Percentiles rank a stretch among this genome's conserved stretches.
Evolutionary conservation across 2,329 filamentous ascomycete genomes (phyloP).

Genomic region (Fusarium sp.): DNA sequence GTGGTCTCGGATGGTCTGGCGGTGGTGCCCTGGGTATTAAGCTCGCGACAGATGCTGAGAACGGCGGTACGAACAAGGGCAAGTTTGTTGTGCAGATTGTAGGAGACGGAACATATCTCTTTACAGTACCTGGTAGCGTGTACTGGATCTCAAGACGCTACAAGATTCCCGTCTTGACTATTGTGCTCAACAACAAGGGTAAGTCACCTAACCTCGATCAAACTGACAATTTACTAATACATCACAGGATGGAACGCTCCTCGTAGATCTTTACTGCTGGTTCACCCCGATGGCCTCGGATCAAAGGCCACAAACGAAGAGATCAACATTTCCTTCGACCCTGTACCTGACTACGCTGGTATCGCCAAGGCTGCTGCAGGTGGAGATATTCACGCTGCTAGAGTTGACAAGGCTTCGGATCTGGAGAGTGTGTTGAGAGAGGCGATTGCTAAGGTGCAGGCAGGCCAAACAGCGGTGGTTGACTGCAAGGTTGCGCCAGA

Average conservation of each 20-base stretch:
- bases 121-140: slow-evolving; percentile 63
- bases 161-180: slow-evolving; percentile 62
- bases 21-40: slow-evolving; percentile 81
- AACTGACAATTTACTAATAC: slow-evolving; percentile 1
- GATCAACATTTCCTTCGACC: slow-evolving; percentile 69
- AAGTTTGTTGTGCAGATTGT: slow-evolving; percentile 65
- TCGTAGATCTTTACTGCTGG: slow-evolving; percentile 63
- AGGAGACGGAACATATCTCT: slow-evolving; percentile 66
- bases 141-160: slow-evolving; percentile 66
- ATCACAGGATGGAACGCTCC: slow-evolving; percentile 67
- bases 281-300: slow-evolving; percentile 66
- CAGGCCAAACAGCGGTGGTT: slow-evolving; percentile 62
- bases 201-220: slow-evolving; percentile 8
- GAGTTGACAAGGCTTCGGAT: slow-evolving; percentile 57
- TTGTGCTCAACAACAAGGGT: slow-evolving; percentile 67
- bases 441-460: slow-evolving; percentile 61
- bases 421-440: slow-evolving; percentile 58
- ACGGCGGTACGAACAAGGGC: slow-evolving; percentile 54
- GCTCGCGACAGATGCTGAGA: slow-evolving; percentile 63
- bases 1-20: slow-evolving; percentile 83
- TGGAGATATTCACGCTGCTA: slow-evolving; percentile 61
- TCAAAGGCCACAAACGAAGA: slow-evolving; percentile 67
- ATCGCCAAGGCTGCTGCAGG: slow-evolving; percentile 69
- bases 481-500: slow-evolving; percentile 61
- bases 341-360: slow-evolving; percentile 66